These are phyloP conservation scores for Phialophora macrospora DNA, from an alignment of 2,329 filamentous ascomycete genomes.

Conservation along the genomic window DNA sequence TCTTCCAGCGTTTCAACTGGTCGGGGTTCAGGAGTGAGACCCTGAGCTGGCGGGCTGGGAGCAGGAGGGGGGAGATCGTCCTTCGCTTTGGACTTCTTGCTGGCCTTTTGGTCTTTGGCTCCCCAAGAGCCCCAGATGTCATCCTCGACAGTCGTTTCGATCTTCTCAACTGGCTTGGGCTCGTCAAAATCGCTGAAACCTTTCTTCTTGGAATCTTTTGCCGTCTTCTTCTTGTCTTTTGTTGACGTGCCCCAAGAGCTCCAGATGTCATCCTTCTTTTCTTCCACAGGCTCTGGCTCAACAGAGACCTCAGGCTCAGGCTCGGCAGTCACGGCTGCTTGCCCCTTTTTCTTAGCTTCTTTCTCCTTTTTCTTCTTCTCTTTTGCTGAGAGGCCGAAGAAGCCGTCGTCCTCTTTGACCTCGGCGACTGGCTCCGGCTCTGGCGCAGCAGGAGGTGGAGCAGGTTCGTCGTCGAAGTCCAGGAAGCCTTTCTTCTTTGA, in stretches of 20 bases:
- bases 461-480: conserved; percentile 52
- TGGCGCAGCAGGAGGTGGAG: conserved; percentile 4
- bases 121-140: conserved; percentile 44
- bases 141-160: conserved; percentile 26
- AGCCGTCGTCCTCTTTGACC: conserved; percentile 48
- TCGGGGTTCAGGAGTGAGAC: conserved; percentile 50
- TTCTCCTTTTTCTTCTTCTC: conserved; percentile 21
- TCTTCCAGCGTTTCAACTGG: conserved; percentile 42
- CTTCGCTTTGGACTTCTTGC: conserved; percentile 52
- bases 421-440: conserved; percentile 44
- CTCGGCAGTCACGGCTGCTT: conserved; percentile 2
- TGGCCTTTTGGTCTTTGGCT: conserved; percentile 49
- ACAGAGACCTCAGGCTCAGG: conserved; percentile 16
- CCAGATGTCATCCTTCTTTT: conserved; percentile 54
- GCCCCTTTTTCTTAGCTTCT: conserved; percentile 23
- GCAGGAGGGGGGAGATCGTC: conserved; percentile 54
- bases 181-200: conserved; percentile 27
- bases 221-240: conserved; percentile 57
- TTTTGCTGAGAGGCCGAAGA: conserved; percentile 39
- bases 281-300: conserved; percentile 21
- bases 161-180: conserved; percentile 31
- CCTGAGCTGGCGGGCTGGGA: conserved; percentile 54
- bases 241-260: conserved; percentile 49
- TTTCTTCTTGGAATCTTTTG: conserved; percentile 53
- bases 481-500: conserved; percentile 8